A percentile compares a stretch with the other conserved stretches of the same genome.
Conservation (phyloP, 1,284 basidiomycete genomes). For the Tylopilus sp. region DNA sequence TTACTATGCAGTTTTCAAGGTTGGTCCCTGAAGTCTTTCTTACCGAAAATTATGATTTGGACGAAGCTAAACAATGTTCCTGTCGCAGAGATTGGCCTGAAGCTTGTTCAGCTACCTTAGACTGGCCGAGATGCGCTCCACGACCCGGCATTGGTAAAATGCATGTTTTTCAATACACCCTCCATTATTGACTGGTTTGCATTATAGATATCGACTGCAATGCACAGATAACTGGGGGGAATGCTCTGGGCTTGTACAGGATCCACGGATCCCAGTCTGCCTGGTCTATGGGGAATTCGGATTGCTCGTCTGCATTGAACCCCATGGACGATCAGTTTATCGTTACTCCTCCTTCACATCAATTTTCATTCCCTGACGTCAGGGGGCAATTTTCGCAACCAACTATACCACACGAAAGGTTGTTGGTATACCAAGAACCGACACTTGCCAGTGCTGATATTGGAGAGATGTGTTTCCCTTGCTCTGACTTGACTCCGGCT, state of each 20-base stretch:
- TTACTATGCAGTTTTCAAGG: background rate
- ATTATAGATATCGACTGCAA: constrained; percentile 8
- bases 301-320: background rate
- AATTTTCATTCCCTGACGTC: background rate
- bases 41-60: constrained; percentile 1
- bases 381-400: background rate
- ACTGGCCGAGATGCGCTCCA: background rate
- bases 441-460: background rate
- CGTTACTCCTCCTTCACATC: background rate
- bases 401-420: background rate
- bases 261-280: background rate
- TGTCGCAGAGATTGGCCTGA: background rate
- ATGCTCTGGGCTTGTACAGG: constrained; percentile 11
- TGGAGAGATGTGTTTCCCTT: background rate
- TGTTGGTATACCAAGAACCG: background rate
- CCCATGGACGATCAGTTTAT: background rate
- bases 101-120: background rate
- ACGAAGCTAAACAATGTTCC: background rate
- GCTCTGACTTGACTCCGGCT: background rate
- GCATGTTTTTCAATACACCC: background rate
- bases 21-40: constrained; percentile 11
- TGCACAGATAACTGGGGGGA: background rate
- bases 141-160: constrained; percentile 13
- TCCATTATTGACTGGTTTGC: constrained; percentile 1
- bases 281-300: background rate